Evolutionary conservation across 129 eudicot genomes (phyloP), one percentile per base, ranked within the genome.

Genomic region (Flaveria robusta): DNA sequence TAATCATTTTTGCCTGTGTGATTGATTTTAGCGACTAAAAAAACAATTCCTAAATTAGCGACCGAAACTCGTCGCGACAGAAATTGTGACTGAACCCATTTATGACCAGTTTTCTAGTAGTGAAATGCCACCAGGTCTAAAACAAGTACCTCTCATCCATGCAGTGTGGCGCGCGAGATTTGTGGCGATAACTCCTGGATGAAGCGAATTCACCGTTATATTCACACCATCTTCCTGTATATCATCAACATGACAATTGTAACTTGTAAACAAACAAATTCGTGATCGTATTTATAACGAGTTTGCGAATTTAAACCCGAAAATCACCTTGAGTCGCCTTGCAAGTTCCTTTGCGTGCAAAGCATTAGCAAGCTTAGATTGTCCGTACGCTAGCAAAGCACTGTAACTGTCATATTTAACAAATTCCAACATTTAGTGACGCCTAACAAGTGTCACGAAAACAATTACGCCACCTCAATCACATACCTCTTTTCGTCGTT

Each of bases 301-400:
- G 15, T 52, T 39, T 18, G 43, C 68, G 31, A 63, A 31, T 13
- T 2, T 16, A 46, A 39, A 52, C 5, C 23, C 0, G 45, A 55
- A 77, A 77, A 54, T 29, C 68, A 88, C 98, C 98, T 90, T 88
- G 42, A 94, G 66, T 49, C 66, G 80, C 78, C 87, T 89, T 26
- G 97, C 46, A 15, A 94, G 96, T 77, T 94, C 99, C 72, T 91
- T 87, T 19, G 96, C 97, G 60, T 94, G 99, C 83, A 94, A 79
- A 26, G 86, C 82, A 76, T 89, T 94, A 12, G 97, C 91, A 68
- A 94, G 91, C 86, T 94, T 91, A 70, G 99, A 94, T 76, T 91
- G 99, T 66, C 97, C 99, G 68, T 94, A 94, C 7, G 97, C 96
- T 7, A 14, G 51, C 0, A 88, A 2, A 66, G 77, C 75, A 23